Percentiles rank a stretch among this genome's conserved stretches.
phyloP scores from a whole-genome alignment of 495 filamentous ascomycete species.

The Penicillium longicatenatum region DNA sequence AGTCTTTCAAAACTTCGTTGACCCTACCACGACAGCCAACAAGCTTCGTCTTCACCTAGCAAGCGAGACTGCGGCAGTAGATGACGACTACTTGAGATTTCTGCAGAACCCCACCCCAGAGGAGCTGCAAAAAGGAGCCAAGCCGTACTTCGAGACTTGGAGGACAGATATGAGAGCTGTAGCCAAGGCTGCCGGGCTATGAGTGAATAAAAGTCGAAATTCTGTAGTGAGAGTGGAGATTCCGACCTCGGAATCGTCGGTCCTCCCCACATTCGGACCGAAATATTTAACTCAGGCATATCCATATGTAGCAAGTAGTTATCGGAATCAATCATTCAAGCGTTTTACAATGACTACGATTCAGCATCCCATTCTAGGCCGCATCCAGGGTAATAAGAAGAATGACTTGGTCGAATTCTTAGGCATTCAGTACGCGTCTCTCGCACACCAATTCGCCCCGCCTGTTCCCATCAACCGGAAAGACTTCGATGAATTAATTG shows the following conservation, averaged over 20 bases:
- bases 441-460: not conserved
- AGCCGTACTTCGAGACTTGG: not conserved
- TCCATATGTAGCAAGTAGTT: not conserved
- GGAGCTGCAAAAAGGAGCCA: not conserved
- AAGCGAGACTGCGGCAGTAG: not conserved
- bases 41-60: not conserved
- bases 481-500: not conserved
- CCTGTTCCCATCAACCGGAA: not conserved
- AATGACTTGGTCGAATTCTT: not conserved
- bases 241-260: not conserved
- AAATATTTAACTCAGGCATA: not conserved
- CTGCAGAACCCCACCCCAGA: not conserved
- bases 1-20: slow-evolving; percentile 1
- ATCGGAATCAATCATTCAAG: not conserved
- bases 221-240: not conserved
- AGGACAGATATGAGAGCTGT: not conserved
- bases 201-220: not conserved
- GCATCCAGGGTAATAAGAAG: not conserved
- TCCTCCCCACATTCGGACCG: not conserved
- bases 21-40: not conserved
- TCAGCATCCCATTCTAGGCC: not conserved
- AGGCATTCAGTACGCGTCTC: not conserved
- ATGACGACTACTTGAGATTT: not conserved
- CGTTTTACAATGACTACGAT: not conserved
- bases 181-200: not conserved